Base-by-base conservation (phyloP, 192 early-diverging fungal genomes). In the Mortierella claussenii region DNA sequence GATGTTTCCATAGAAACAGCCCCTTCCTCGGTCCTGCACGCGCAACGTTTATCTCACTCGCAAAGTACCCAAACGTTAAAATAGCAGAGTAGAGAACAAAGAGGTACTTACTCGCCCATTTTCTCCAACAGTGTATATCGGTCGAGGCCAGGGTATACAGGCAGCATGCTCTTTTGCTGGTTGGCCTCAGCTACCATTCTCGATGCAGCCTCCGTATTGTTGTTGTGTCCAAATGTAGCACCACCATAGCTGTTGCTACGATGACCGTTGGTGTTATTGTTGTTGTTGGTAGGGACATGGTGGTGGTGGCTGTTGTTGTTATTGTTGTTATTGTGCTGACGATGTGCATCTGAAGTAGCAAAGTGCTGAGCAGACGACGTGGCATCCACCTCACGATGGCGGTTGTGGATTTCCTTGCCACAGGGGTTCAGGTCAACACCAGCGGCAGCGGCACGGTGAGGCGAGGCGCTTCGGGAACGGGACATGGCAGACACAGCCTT, bases 101-200 rank as follows among this genome's bases (percentile, higher is more conserved):
- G 4, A 26, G 37, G 21, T 8, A 90, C 88, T 80, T 83, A 90
- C 89, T 91, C 90, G 75, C 90, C 90, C 84, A 91, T 87, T 54
- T 91, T 90, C 30, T 84, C 79, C 13, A 91, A 23, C 17, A 91
- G 52, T 59, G 76, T 56, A 67, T 81, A 91, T 30, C 84, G 76
- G 49, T 89, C 82, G 52, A 91, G 53, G 24, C 86, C 87, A 28
- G 86, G 84, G 53, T 90, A 91, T 1, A 57, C 47, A 23, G 88
- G 87, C 55, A 88, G 34, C 62, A 70, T 78, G 48, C 47, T 79
- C 58, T 82, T 88, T 50, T 79, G 74, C 11, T 73, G 73, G 2
- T 80, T 80, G 51, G 85, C 84, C 44, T 89, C 82, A 40, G 83
- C 81, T 12, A 89, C 82, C 20, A 87, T 82, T 48, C 63, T 63